phyloP scores from a whole-genome alignment of 805 yeast species.

The Dipodascus albidus region DNA sequence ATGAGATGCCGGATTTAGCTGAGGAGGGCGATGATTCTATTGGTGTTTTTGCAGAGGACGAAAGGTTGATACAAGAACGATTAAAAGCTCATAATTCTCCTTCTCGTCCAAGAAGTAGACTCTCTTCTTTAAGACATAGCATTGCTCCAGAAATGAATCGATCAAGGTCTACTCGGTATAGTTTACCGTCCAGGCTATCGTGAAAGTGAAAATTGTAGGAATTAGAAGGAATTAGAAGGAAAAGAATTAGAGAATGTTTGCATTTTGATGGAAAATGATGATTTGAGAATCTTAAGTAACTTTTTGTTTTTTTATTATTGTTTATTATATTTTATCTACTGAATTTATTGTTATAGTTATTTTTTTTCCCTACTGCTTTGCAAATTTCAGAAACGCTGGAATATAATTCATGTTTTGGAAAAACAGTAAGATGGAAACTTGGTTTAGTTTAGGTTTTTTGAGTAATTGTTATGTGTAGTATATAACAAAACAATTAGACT shows the following conservation, averaged over 20 bases:
- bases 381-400: too few species aligned
- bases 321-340: background rate
- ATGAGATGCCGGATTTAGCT: constrained; percentile 15
- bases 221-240: too few species aligned
- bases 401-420: too few species aligned
- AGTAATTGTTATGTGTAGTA: too few species aligned
- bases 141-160: constrained; percentile 18
- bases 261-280: too few species aligned
- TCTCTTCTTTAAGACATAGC: constrained; percentile 14
- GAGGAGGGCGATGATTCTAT: constrained; percentile 14
- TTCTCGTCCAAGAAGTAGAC: constrained; percentile 9
- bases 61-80: constrained; percentile 11
- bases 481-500: too few species aligned
- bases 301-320: too few species aligned
- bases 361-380: background rate
- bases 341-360: background rate
- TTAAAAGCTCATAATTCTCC: constrained; percentile 7
- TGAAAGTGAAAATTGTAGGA: too few species aligned
- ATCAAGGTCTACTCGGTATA: constrained; percentile 1
- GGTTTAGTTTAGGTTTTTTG: too few species aligned
- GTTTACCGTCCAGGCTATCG: background rate
- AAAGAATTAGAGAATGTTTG: too few species aligned
- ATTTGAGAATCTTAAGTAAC: too few species aligned
- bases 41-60: constrained; percentile 9
- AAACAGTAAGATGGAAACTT: too few species aligned